These are phyloP conservation scores for Heteromeles arbutifolia DNA, from an alignment of 306 rosid genomes.

Conservation along the genomic window DNA sequence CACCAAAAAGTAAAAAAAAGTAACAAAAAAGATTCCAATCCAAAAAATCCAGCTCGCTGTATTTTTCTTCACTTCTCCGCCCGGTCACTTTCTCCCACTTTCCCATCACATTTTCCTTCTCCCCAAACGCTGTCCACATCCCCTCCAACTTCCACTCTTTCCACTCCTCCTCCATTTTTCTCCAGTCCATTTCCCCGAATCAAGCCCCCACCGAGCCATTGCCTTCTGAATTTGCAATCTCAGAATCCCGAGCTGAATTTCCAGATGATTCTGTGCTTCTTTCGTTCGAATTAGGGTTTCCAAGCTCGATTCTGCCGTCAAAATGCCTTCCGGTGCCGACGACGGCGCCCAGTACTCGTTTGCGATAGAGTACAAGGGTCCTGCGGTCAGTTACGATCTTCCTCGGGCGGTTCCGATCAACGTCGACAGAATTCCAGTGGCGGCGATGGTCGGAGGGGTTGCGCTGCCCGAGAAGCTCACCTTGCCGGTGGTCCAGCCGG, in stretches of 20 bases:
- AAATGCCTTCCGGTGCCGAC: constrained; percentile 43
- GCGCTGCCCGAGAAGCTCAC: constrained; percentile 38
- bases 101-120: constrained; percentile 17
- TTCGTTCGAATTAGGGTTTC: constrained; percentile 25
- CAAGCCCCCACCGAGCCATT: not conserved
- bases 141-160: not conserved
- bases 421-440: constrained; percentile 61
- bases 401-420: constrained; percentile 72
- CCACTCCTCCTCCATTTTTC: constrained; percentile 17
- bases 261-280: constrained; percentile 33
- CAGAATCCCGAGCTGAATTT: not conserved
- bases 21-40: constrained; percentile 27
- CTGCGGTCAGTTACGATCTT: constrained; percentile 58
- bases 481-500: constrained; percentile 85
- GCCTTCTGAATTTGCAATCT: not conserved
- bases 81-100: constrained; percentile 3
- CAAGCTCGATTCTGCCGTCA: not conserved
- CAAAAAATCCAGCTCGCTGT: constrained; percentile 20
- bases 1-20: not conserved
- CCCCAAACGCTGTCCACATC: constrained; percentile 15
- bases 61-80: constrained; percentile 16
- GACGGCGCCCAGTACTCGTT: constrained; percentile 49
- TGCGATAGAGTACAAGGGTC: constrained; percentile 68
- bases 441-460: constrained; percentile 48
- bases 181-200: not conserved